These are phyloP conservation scores for Fusarium sp. DNA, from an alignment of 2,329 filamentous ascomycete genomes.

Conservation along the genomic window DNA sequence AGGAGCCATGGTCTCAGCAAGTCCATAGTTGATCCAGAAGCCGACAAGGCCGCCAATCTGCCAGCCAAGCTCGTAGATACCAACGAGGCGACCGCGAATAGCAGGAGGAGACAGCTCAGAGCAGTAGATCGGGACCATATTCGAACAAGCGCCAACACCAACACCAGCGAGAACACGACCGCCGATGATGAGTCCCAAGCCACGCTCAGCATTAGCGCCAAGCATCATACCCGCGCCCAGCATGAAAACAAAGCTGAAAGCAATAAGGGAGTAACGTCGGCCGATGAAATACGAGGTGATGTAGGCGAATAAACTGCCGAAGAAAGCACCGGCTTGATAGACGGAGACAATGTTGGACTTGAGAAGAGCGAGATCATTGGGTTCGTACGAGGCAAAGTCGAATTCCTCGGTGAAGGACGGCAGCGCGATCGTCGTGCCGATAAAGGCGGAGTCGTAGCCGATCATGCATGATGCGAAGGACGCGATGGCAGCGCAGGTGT, in stretches of 20 bases:
- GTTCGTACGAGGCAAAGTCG: slow-evolving; percentile 62
- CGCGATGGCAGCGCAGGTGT: slow-evolving; percentile 61
- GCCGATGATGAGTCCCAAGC: slow-evolving; percentile 69
- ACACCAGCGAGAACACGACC: slow-evolving; percentile 71
- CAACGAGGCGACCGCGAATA: slow-evolving; percentile 71
- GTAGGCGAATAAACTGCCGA: slow-evolving; percentile 78
- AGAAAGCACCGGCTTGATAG: slow-evolving; percentile 86
- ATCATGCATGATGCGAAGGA: slow-evolving; percentile 68
- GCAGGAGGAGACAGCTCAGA: slow-evolving; percentile 69
- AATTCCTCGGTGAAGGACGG: slow-evolving; percentile 77
- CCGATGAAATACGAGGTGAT: slow-evolving; percentile 73
- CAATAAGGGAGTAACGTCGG: slow-evolving; percentile 69
- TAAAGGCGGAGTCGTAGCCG: slow-evolving; percentile 77
- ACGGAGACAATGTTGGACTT: slow-evolving; percentile 82
- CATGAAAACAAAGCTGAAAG: slow-evolving; percentile 71
- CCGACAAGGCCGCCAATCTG: slow-evolving; percentile 71
- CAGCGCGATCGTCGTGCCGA: slow-evolving; percentile 78
- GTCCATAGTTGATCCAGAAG: slow-evolving; percentile 73
- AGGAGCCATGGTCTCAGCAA: slow-evolving; percentile 60
- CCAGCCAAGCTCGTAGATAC: slow-evolving; percentile 73
- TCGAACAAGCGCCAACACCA: slow-evolving; percentile 70
- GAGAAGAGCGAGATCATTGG: slow-evolving; percentile 62
- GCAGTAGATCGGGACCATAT: slow-evolving; percentile 71
- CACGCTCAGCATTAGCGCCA: slow-evolving; percentile 67
- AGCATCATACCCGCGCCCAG: slow-evolving; percentile 79